Base-by-base conservation (phyloP, 1,139 yeast genomes). In the Nakaseomyces nivariensis region DNA sequence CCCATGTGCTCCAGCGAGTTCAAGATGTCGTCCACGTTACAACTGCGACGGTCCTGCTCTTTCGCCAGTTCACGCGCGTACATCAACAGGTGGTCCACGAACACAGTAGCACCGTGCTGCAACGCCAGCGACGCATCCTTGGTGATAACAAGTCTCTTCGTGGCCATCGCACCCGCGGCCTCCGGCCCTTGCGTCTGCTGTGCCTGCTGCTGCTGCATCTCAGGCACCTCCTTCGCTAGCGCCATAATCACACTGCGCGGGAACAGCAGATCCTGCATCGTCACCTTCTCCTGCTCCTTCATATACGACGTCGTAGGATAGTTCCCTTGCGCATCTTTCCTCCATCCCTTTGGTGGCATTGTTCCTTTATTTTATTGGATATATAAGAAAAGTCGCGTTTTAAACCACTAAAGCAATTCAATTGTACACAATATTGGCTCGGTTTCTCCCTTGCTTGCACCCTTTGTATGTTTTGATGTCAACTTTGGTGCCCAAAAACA, bases 321-420 rank as follows among this genome's bases (percentile, higher is more conserved):
- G 40, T 77, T 75, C 5, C 85, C 87, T 49, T 81, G 87, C 1
- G 83, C 80, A 61, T 80, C 83, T 62, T 82, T 83, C 70, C 85
- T 81, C 89, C 88, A 82, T 45, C 89, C 88, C 66, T 83, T 83
- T 62, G 89, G 89, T 54, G 92, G 89, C 92, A 83, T 83, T 9
- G 31, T 29, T 29, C 31, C 31, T 9, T 29, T 6, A 29, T 29
- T 29, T 9, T 29, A 29, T 29, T 29, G 22, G 22, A 17, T 17
- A 17, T 17, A 17, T 17, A 17, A 2, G 3, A 17, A 1, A 17
- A 17, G 3, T 17, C 22, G 22, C n/a, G n/a, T n/a, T n/a, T n/a
- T n/a, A n/a, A n/a, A n/a, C n/a, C n/a, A n/a, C 22, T 17, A 17
- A 17, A 17, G 22, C 31, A 29, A 29, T 29, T 9, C 9, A 29